Evolutionary conservation across 1,284 basidiomycete species (phyloP).

Genomic region (Trichosporon sp.): DNA sequence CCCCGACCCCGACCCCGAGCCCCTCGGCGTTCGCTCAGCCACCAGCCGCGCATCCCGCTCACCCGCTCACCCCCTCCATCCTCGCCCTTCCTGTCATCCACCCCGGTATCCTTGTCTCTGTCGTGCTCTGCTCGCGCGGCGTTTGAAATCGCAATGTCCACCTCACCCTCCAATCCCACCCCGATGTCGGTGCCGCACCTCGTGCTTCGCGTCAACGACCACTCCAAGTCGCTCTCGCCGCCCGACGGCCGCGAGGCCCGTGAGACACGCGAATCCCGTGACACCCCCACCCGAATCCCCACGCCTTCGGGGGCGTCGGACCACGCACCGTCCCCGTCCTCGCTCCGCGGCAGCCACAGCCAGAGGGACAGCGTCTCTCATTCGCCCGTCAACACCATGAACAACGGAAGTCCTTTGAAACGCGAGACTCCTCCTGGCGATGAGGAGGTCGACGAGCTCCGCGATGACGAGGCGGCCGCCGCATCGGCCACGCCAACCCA

Average conservation of each 20-base stretch:
- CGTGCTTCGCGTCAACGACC: conserved; percentile 16
- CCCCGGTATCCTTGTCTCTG: not conserved
- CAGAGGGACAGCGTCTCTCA: not conserved
- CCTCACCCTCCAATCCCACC: conserved; percentile 9
- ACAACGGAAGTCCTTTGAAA: conserved; percentile 1
- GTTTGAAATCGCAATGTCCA: conserved; percentile 10
- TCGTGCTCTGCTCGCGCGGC: not conserved
- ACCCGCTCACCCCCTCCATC: not conserved
- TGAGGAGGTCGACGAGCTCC: conserved; percentile 26
- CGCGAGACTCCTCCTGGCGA: conserved; percentile 14
- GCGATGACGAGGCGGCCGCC: conserved; percentile 18
- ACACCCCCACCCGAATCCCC: conserved; percentile 3
- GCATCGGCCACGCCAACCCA: not conserved
- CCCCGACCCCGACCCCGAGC: not conserved
- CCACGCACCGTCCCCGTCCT: conserved; percentile 1
- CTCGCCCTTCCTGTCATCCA: not conserved
- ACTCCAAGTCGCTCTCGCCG: conserved; percentile 4
- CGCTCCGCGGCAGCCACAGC: not conserved
- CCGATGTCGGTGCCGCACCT: conserved; percentile 20
- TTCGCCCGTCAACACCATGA: not conserved
- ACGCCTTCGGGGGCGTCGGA: conserved; percentile 1
- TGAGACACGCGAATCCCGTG: not conserved
- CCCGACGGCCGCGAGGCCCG: not conserved
- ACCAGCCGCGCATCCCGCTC: not conserved
- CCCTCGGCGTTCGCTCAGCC: not conserved